Evolutionary conservation across 2,329 filamentous ascomycete genomes (phyloP).

Genomic region (Penicillium concentricum): DNA sequence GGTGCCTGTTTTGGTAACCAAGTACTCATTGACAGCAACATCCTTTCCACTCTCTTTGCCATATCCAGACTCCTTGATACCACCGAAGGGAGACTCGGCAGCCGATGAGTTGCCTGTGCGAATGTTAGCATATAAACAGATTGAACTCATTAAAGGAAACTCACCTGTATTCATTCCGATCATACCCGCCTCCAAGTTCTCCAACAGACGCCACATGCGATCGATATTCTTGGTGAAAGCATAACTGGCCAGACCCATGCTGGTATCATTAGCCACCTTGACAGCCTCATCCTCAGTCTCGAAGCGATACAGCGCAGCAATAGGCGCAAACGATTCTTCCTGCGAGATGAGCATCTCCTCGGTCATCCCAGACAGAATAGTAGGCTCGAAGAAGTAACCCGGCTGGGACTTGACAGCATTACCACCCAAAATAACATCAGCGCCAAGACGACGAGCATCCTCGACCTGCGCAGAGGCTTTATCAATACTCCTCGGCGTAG

Average conservation of each 20-base stretch:
- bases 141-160: conserved; percentile 6
- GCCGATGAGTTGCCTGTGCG: conserved; percentile 59
- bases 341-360: conserved; percentile 56
- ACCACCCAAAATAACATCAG: conserved; percentile 62
- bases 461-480: conserved; percentile 60
- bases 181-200: conserved; percentile 69
- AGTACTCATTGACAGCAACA: conserved; percentile 62
- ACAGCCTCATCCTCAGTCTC: conserved; percentile 66
- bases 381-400: conserved; percentile 70
- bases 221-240: conserved; percentile 68
- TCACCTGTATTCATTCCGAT: conserved; percentile 63
- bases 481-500: conserved; percentile 55
- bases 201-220: conserved; percentile 63
- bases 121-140: conserved; percentile 3
- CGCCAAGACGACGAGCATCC: conserved; percentile 64
- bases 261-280: conserved; percentile 59
- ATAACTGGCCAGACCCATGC: conserved; percentile 66
- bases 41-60: conserved; percentile 68
- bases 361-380: conserved; percentile 61
- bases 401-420: conserved; percentile 48
- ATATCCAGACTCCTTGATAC: conserved; percentile 67
- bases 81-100: conserved; percentile 65
- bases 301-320: conserved; percentile 64
- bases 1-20: conserved; percentile 65
- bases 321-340: conserved; percentile 66